Evolutionary conservation across 2,329 filamentous ascomycete species (phyloP), one percentile per base, ranked within the genome.

Genomic region (Colletotrichum sp.): DNA sequence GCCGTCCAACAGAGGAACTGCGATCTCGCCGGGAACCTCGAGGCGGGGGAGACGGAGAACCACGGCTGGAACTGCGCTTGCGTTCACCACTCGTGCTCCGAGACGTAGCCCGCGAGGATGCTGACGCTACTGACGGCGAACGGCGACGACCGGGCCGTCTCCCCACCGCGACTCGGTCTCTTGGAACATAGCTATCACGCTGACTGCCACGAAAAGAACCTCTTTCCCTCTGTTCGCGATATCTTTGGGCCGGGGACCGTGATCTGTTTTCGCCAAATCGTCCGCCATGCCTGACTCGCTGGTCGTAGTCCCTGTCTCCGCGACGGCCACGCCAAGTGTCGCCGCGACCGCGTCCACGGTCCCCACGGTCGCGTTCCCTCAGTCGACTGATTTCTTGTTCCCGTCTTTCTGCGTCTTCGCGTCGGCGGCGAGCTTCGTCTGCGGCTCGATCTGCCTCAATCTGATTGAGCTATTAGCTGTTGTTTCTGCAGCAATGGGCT

Each of bases 371-470:
- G 73, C 90, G 89, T 73, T 94, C 92, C 81, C 95, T 91, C 70
- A 95, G 87, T 55, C 90, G 89, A 78, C 93, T 90, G 57, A 95
- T 81, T 68, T 95, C 93, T 77, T 92, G 92, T 76, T 97, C 95
- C 73, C 94, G 92, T 66, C 91, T 89, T 79, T 93, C 90, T 75
- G 94, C 90, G 72, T 93, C 91, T 81, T 96, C 94, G 78, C 93
- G 92, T 80, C 93, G 92, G 70, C 90, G 90, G 71, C 93, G 93
- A 32, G 92, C 91, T 81, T 95, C 93, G 82, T 97, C 95, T 32
- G 94, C 94, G 59, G 93, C 93, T 83, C 93, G 94, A 79, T 97
- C 95, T 43, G 95, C 94, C 82, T 98, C 94, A 68, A 95, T 92
- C 95, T 96, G 61, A 9, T 18, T 36, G 14, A n/a, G 34, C 72